Base-by-base conservation (phyloP, 805 yeast species). In the Komagataella kurtzmanii region DNA sequence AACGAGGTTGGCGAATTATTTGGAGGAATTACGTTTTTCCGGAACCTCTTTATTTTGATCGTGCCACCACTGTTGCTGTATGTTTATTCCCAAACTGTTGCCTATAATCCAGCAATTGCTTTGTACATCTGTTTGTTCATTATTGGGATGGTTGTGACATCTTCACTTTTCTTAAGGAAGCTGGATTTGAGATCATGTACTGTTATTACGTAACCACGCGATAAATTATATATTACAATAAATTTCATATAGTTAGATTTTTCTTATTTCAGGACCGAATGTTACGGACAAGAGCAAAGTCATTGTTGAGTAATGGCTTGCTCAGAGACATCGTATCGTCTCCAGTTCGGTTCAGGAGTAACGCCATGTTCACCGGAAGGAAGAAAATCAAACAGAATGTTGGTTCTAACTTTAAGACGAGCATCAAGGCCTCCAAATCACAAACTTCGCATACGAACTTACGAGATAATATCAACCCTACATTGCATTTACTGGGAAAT, bases 1-100 rank as follows among this genome's bases (percentile, higher is more conserved):
- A 71, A 74, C 12, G 74, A 74, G 54, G 72, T 79, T 3, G 95
- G 95, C 17, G 88, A 83, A 62, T 70, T 82, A 17, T 84, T 83
- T 65, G 89, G 91, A 7, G 88, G 83, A 0, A 62, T 84, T 47
- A 78, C 88, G 0, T 61, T 85, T 49, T 60, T 83, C 17, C 77
- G 80, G 59, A 81, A 79, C 55, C 49, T 75, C 0, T 63, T 75
- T 3, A 64, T 68, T 53, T 65, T 82, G 54, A 52, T 74, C 7
- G 65, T 72, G 1, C 88, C 91, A 0, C 64, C 79, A 5, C 17
- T 68, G 0, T 62, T 76, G 36, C 62, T 83, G 17, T 64, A 67
- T 2, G 51, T 81, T 21, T 85, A 83, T 56, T 70, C 77, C 0
- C 50, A 58, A 1, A 73, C 79, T 0, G 66, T 77, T 14, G 58